A percentile compares a stretch with the other conserved stretches of the same genome.
Evolutionary conservation across 1,284 basidiomycete genomes (phyloP).

Genomic region (Trichosporon sp.): DNA sequence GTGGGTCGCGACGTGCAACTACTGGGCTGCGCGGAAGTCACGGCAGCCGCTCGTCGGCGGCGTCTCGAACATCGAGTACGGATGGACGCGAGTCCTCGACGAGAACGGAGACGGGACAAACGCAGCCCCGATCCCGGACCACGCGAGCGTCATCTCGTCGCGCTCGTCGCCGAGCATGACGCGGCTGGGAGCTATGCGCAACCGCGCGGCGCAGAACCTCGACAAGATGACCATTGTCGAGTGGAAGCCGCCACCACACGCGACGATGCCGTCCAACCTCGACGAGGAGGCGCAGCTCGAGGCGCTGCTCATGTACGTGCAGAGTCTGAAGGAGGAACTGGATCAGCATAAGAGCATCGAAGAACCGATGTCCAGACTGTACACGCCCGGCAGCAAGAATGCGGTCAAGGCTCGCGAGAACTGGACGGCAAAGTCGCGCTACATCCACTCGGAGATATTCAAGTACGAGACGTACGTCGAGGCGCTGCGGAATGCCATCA

Average conservation of each 20-base stretch:
- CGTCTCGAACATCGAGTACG: conserved; percentile 98
- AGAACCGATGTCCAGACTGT: conserved; percentile 77
- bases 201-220: background rate
- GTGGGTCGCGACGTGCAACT: conserved; percentile 98
- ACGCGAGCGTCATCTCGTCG: conserved; percentile 5
- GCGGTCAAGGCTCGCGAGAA: conserved; percentile 72
- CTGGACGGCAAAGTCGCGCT: conserved; percentile 87
- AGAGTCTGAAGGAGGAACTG: conserved; percentile 68
- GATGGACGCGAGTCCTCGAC: conserved; percentile 66
- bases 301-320: conserved; percentile 72
- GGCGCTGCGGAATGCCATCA: conserved; percentile 72
- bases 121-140: background rate
- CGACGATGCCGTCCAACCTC: conserved; percentile 73
- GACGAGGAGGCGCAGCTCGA: conserved; percentile 89
- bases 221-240: conserved; percentile 83
- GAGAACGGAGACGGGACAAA: conserved; percentile 1
- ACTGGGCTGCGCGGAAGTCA: conserved; percentile 90
- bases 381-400: conserved; percentile 68
- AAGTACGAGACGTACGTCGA: conserved; percentile 97
- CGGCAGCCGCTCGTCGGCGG: conserved; percentile 91
- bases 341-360: conserved; percentile 77
- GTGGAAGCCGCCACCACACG: conserved; percentile 84
- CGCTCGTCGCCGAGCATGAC: conserved; percentile 38
- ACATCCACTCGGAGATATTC: conserved; percentile 81
- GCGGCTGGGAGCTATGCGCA: conserved; percentile 12